A percentile compares a stretch with the other conserved stretches of the same genome.
Evolutionary conservation across 2,329 filamentous ascomycete genomes (phyloP).

Genomic region (Ophiostoma tasmaniense): DNA sequence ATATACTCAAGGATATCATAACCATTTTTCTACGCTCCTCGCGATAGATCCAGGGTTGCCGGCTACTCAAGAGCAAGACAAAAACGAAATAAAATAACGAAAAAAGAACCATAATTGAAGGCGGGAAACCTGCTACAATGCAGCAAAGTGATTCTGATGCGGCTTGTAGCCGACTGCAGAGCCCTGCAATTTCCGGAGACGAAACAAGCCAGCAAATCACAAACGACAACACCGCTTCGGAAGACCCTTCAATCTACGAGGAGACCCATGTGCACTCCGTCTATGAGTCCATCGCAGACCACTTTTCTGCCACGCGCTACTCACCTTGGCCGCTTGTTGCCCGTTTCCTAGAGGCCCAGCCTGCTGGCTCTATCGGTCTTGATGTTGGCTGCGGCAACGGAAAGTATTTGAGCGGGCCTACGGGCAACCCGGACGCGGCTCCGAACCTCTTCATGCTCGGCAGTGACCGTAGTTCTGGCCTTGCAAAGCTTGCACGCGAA

Average conservation of each 20-base stretch:
- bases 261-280: conserved; percentile 80
- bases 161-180: not conserved
- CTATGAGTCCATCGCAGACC: conserved; percentile 77
- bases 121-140: not conserved
- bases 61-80: not conserved
- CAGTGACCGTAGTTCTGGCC: conserved; percentile 65
- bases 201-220: not conserved
- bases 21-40: not conserved
- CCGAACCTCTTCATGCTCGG: conserved; percentile 65
- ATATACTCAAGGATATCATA: not conserved
- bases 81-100: too few relatives aligned
- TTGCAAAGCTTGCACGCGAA: conserved; percentile 42
- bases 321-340: conserved; percentile 91
- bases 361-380: conserved; percentile 67
- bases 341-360: conserved; percentile 59
- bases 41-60: too few relatives aligned
- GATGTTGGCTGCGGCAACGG: conserved; percentile 96
- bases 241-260: conserved; percentile 54
- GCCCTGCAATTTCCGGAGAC: not conserved
- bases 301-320: conserved; percentile 73
- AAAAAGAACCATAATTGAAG: not conserved
- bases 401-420: conserved; percentile 59
- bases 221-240: not conserved
- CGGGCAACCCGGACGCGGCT: conserved; percentile 2
- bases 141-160: not conserved